Conservation (phyloP, 106 monocot genomes). For the Iris macrosiphon region DNA sequence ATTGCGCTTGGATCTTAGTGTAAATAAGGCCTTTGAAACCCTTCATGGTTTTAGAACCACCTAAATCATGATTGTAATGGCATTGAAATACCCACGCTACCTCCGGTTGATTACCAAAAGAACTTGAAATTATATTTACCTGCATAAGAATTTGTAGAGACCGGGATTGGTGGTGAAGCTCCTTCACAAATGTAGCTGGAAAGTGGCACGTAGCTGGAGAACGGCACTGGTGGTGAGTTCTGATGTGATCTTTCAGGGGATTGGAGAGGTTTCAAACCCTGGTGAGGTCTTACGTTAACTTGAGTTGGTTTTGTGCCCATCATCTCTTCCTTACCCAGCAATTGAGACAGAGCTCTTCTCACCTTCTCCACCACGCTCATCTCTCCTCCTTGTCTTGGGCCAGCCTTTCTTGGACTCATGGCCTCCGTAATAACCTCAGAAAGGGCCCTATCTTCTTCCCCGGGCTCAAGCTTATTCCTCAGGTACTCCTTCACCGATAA, state of each 20-base stretch:
- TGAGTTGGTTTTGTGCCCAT: neutral
- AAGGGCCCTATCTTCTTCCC: conserved; percentile 55
- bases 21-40: too few species aligned
- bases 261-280: neutral
- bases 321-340: conserved; percentile 13
- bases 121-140: neutral
- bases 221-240: neutral
- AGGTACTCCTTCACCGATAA: conserved; percentile 50
- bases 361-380: conserved; percentile 33
- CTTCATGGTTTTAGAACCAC: too few species aligned
- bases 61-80: too few species aligned
- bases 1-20: too few species aligned
- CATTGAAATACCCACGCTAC: too few species aligned
- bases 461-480: conserved; percentile 55
- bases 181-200: too few species aligned
- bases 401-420: conserved; percentile 31
- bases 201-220: neutral
- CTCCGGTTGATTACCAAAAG: too few species aligned
- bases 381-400: conserved; percentile 4
- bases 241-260: too few species aligned
- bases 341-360: conserved; percentile 22
- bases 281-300: conserved; percentile 5
- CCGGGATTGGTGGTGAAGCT: neutral
- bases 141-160: conserved; percentile 9
- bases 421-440: conserved; percentile 50